phyloP scores from a whole-genome alignment of 441 rosid species.

The Pelargonium australe region DNA sequence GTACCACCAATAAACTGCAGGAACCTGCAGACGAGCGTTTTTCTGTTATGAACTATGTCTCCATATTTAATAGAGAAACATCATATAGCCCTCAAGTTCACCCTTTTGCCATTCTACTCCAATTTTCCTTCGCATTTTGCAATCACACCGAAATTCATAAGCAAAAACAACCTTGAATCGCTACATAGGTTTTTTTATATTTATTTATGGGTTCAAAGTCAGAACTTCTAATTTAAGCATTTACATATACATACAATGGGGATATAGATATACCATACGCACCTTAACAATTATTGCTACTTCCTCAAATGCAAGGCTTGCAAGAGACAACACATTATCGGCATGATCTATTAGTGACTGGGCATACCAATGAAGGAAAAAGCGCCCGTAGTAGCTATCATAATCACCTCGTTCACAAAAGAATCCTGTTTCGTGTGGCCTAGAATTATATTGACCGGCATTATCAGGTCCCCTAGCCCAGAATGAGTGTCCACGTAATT shows the following conservation, averaged over 20 bases:
- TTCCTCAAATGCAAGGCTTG: slow-evolving; percentile 67
- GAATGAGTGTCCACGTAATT: slow-evolving; percentile 49
- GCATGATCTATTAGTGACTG: slow-evolving; percentile 51
- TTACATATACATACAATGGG: not conserved
- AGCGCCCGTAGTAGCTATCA: slow-evolving; percentile 71
- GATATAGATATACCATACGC: slow-evolving; percentile 16
- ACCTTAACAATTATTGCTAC: slow-evolving; percentile 58
- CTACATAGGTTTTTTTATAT: slow-evolving; percentile 1
- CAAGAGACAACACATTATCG: slow-evolving; percentile 58
- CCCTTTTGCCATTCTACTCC: not conserved
- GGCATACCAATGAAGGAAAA: slow-evolving; percentile 68
- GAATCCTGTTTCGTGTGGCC: slow-evolving; percentile 64
- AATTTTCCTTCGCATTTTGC: not conserved
- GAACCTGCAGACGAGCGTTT: slow-evolving; percentile 35
- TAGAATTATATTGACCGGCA: slow-evolving; percentile 61
- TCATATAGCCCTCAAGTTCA: slow-evolving; percentile 7
- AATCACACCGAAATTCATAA: not conserved
- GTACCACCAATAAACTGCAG: slow-evolving; percentile 68
- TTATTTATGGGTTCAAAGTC: not conserved
- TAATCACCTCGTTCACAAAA: slow-evolving; percentile 72
- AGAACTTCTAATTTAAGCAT: not conserved
- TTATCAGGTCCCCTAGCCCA: slow-evolving; percentile 73
- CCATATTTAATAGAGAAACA: not conserved
- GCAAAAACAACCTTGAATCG: slow-evolving; percentile 11
- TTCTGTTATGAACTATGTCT: not conserved